Percentiles rank a stretch among this genome's conserved stretches.
Conservation (phyloP, 73 alveolate species). For the Paramecium primaurelia region DNA sequence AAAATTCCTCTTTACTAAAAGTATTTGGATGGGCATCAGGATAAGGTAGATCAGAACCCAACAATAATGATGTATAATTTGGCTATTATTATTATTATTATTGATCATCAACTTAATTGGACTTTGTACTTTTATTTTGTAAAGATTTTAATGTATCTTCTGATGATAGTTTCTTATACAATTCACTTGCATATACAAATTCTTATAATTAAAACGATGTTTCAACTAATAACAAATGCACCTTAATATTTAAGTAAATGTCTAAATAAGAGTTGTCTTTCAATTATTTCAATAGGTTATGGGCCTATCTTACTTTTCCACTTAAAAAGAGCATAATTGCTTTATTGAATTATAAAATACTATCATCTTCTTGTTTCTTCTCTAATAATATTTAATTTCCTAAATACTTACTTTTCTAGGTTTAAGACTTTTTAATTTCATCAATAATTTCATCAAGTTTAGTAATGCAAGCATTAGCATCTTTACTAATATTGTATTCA, state of each 20-base stretch:
- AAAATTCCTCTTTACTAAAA: conserved; percentile 5
- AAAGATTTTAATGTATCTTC: background rate
- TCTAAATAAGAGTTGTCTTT: background rate
- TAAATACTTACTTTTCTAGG: background rate
- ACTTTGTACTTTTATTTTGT: background rate
- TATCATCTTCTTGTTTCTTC: conserved; percentile 23
- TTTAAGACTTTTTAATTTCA: background rate
- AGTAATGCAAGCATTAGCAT: background rate
- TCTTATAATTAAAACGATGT: conserved; percentile 9
- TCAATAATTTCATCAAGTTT: conserved; percentile 29
- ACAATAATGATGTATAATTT: background rate
- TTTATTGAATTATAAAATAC: background rate
- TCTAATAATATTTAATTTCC: background rate
- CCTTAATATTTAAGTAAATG: background rate
- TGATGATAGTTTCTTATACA: background rate
- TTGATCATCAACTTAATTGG: background rate
- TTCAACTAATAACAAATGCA: background rate
- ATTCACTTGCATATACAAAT: background rate
- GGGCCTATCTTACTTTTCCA: background rate
- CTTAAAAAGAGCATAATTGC: background rate
- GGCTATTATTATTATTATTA: background rate
- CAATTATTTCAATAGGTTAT: background rate
- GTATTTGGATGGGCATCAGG: background rate
- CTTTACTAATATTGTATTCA: background rate
- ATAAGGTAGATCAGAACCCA: conserved; percentile 27